A percentile compares a stretch with the other conserved stretches of the same genome.
Conservation (phyloP, 495 filamentous ascomycete genomes). For the Neurospora sp. region DNA sequence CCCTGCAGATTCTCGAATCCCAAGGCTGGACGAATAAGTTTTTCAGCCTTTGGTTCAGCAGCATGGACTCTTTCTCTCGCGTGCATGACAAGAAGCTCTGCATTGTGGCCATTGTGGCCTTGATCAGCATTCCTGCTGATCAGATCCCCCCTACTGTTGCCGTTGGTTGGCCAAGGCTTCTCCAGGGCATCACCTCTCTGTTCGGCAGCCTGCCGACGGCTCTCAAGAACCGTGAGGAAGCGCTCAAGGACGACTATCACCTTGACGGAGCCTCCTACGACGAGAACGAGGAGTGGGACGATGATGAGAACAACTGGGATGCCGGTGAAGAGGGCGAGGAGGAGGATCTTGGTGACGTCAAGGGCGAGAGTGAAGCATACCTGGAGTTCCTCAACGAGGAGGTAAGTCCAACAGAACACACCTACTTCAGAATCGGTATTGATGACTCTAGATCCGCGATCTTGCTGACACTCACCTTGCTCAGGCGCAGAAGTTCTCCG, state of each 20-base stretch:
- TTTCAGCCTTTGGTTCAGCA: slow-evolving; percentile 95
- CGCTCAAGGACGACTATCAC: slow-evolving; percentile 80
- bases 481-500: slow-evolving; percentile 73
- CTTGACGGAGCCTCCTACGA: slow-evolving; percentile 59
- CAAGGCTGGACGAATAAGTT: slow-evolving; percentile 99
- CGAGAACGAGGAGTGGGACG: slow-evolving; percentile 72
- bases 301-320: slow-evolving; percentile 51
- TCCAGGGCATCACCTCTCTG: slow-evolving; percentile 80
- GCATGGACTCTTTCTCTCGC: slow-evolving; percentile 82
- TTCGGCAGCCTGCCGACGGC: slow-evolving; percentile 88
- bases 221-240: slow-evolving; percentile 82
- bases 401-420: slow-evolving; percentile 30
- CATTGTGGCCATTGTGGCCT: slow-evolving; percentile 78
- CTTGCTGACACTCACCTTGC: slow-evolving; percentile 22
- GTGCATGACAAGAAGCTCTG: slow-evolving; percentile 98
- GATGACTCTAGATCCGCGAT: slow-evolving; percentile 4
- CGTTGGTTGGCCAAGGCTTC: slow-evolving; percentile 90
- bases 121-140: slow-evolving; percentile 64
- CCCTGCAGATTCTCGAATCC: slow-evolving; percentile 76
- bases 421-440: slow-evolving; percentile 5
- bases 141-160: slow-evolving; percentile 82
- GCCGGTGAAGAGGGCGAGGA: slow-evolving; percentile 38
- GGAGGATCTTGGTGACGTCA: slow-evolving; percentile 51
- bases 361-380: slow-evolving; percentile 88
- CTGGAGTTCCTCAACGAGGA: slow-evolving; percentile 93